phyloP scores from a whole-genome alignment of 1,284 basidiomycete genomes.

The Ganoderma sinense region DNA sequence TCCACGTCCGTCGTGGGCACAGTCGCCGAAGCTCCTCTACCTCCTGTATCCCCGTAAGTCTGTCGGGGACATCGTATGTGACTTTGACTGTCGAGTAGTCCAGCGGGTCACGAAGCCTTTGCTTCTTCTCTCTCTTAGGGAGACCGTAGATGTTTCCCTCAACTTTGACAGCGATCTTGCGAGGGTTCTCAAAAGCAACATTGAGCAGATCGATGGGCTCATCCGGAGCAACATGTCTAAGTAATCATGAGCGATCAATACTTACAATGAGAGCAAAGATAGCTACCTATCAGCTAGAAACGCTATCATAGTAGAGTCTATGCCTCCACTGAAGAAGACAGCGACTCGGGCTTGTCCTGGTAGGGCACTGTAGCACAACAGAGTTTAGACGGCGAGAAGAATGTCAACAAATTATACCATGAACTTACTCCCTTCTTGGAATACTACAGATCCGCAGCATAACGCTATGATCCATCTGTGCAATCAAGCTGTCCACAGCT shows the following conservation, averaged over 20 bases:
- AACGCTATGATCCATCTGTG: conserved; percentile 65
- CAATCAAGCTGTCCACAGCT: conserved; percentile 60
- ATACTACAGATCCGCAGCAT: conserved; percentile 68
- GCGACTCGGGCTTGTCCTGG: conserved; percentile 70
- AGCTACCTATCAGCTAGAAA: conserved; percentile 77
- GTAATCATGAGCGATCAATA: background rate
- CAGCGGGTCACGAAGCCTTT: conserved; percentile 35
- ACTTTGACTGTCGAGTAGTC: conserved; percentile 37
- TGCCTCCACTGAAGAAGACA: conserved; percentile 94
- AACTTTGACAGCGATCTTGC: conserved; percentile 60
- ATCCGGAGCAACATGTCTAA: conserved; percentile 70
- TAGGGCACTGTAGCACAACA: conserved; percentile 21
- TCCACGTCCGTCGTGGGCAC: conserved; percentile 84
- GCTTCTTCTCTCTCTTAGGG: conserved; percentile 50
- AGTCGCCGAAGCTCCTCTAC: conserved; percentile 77
- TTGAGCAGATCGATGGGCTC: conserved; percentile 96
- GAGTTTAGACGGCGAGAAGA: background rate
- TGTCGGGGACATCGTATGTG: conserved; percentile 84
- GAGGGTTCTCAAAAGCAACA: conserved; percentile 95
- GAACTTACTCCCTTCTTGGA: conserved; percentile 47
- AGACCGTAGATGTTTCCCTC: conserved; percentile 55
- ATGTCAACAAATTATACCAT: background rate
- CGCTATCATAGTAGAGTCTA: conserved; percentile 90
- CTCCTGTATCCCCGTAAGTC: conserved; percentile 82
- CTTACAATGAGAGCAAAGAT: background rate